phyloP scores from a whole-genome alignment of 2,329 filamentous ascomycete genomes.

The Paracoccidioides lutzii region DNA sequence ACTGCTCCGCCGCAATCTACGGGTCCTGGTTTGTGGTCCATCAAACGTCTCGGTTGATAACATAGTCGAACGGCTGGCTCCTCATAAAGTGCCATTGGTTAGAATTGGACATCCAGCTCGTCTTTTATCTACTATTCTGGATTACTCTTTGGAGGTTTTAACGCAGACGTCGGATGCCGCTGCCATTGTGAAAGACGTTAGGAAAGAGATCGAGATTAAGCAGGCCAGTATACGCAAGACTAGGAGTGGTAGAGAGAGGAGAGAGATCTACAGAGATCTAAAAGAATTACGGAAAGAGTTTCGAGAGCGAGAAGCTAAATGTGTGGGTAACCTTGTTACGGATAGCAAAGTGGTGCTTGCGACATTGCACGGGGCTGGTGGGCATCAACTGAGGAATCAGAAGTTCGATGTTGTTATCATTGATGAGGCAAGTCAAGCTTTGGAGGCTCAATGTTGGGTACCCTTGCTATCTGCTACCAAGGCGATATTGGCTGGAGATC shows the following conservation, averaged over 20 bases:
- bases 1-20: slow-evolving; percentile 56
- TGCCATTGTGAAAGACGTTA: slow-evolving; percentile 76
- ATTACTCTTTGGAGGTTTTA: slow-evolving; percentile 80
- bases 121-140: slow-evolving; percentile 72
- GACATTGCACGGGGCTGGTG: slow-evolving; percentile 83
- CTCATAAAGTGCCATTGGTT: slow-evolving; percentile 74
- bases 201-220: slow-evolving; percentile 84
- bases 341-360: slow-evolving; percentile 80
- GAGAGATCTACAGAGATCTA: slow-evolving; percentile 71
- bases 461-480: slow-evolving; percentile 67
- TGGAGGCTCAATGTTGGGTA: slow-evolving; percentile 97
- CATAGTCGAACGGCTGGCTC: slow-evolving; percentile 80
- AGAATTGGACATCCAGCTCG: slow-evolving; percentile 87
- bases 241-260: slow-evolving; percentile 62
- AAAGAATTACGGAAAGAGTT: slow-evolving; percentile 80
- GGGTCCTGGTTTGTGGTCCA: slow-evolving; percentile 85
- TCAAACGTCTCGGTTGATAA: slow-evolving; percentile 98
- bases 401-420: slow-evolving; percentile 89
- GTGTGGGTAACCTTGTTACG: slow-evolving; percentile 60
- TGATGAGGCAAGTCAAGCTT: slow-evolving; percentile 87
- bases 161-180: slow-evolving; percentile 85
- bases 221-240: slow-evolving; percentile 82
- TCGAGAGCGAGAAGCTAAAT: slow-evolving; percentile 68
- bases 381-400: slow-evolving; percentile 65
- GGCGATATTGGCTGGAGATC: slow-evolving; percentile 83